Evolutionary conservation across 1,284 basidiomycete species (phyloP).

Genomic region (Moesziomyces antarcticus): DNA sequence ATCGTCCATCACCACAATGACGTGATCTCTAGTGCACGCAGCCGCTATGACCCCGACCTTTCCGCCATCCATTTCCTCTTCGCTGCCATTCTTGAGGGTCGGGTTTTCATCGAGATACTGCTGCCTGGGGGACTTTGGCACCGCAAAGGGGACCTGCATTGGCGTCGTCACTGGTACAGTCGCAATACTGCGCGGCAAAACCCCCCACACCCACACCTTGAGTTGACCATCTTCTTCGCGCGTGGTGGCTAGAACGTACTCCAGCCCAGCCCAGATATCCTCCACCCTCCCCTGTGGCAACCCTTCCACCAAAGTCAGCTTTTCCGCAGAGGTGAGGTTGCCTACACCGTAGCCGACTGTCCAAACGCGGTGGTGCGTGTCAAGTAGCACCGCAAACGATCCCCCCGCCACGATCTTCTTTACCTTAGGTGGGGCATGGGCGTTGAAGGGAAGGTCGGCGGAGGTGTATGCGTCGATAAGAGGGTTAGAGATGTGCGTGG

Average conservation of each 20-base stretch:
- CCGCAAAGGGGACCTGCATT: slow-evolving; percentile 5
- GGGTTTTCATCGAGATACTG: slow-evolving; percentile 24
- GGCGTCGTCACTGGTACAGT: not conserved
- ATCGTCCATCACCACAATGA: slow-evolving; percentile 26
- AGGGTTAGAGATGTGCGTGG: slow-evolving; percentile 9
- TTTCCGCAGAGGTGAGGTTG: not conserved
- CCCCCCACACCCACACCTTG: slow-evolving; percentile 27
- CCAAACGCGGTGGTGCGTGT: slow-evolving; percentile 23
- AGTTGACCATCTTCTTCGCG: not conserved
- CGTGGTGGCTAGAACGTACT: slow-evolving; percentile 32
- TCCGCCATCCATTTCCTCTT: not conserved
- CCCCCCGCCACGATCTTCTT: slow-evolving; percentile 37
- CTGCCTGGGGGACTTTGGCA: slow-evolving; percentile 14
- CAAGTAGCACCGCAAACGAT: slow-evolving; percentile 28
- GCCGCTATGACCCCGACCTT: slow-evolving; percentile 5
- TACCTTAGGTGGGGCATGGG: not conserved
- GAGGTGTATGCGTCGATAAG: slow-evolving; percentile 8
- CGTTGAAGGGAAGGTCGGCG: not conserved
- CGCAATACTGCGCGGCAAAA: slow-evolving; percentile 13
- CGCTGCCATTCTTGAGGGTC: not conserved
- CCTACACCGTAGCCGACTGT: slow-evolving; percentile 22
- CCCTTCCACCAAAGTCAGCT: not conserved
- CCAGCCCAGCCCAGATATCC: slow-evolving; percentile 17
- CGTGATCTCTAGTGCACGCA: slow-evolving; percentile 26
- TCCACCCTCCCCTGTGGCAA: not conserved